A percentile compares a stretch with the other conserved stretches of the same genome.
Conservation (phyloP, 2,329 filamentous ascomycete species). For the Beauveria asiatica region DNA sequence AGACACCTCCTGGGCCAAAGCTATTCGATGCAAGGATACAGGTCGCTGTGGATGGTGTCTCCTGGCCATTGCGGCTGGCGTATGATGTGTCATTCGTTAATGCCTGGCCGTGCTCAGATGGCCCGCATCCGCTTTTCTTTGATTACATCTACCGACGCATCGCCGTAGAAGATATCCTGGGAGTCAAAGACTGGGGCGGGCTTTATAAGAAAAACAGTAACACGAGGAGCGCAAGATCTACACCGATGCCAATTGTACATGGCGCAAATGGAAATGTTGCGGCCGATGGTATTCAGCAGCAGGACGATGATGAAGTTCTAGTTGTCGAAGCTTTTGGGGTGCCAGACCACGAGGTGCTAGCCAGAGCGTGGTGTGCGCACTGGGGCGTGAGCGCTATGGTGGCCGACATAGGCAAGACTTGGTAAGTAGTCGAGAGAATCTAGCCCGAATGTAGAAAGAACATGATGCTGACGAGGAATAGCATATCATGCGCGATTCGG, state of each 20-base stretch:
- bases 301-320: constrained; percentile 57
- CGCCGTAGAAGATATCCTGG: constrained; percentile 55
- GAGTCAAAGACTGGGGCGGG: constrained; percentile 57
- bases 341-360: constrained; percentile 67
- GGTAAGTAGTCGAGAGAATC: constrained; percentile 31
- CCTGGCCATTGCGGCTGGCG: constrained; percentile 53
- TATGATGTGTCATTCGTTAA: constrained; percentile 59
- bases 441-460: no score
- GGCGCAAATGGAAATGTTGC: constrained; percentile 11
- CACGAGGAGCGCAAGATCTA: constrained; percentile 26
- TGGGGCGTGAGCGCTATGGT: constrained; percentile 65
- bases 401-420: constrained; percentile 60
- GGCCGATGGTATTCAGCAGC: constrained; percentile 25
- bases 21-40: constrained; percentile 53
- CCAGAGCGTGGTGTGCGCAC: constrained; percentile 67
- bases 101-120: constrained; percentile 55
- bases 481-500: constrained; percentile 64
- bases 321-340: constrained; percentile 67
- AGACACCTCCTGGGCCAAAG: constrained; percentile 26
- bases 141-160: constrained; percentile 56
- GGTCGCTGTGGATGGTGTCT: constrained; percentile 55
- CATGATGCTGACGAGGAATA: constrained; percentile 18
- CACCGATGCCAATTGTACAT: constrained; percentile 24
- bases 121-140: constrained; percentile 63
- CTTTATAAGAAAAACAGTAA: constrained; percentile 24